Conservation (phyloP, 345 rosid genomes). For the Rhodamnia argentea region DNA sequence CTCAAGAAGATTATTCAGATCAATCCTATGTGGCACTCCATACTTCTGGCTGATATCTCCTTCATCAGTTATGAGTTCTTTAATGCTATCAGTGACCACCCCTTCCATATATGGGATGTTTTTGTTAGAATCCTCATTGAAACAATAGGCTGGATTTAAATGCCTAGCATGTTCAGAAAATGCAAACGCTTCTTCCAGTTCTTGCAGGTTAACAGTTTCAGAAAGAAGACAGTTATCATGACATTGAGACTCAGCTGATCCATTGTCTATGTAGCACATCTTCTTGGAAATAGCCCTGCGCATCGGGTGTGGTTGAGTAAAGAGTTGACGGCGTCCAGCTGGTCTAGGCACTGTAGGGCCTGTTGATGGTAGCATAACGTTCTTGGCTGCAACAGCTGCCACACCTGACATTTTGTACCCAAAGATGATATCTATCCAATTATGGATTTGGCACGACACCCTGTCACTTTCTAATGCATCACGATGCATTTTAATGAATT, state of each 20-base stretch:
- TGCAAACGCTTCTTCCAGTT: slow-evolving; percentile 61
- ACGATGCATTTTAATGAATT: slow-evolving; percentile 73
- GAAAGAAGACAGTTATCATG: slow-evolving; percentile 28
- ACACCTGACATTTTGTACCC: slow-evolving; percentile 91
- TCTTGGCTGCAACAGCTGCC: slow-evolving; percentile 86
- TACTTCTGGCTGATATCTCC: slow-evolving; percentile 16
- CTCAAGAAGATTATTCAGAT: slow-evolving; percentile 59
- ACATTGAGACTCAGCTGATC: slow-evolving; percentile 17
- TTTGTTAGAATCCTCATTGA: slow-evolving; percentile 7
- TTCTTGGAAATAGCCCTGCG: slow-evolving; percentile 30
- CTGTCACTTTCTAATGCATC: slow-evolving; percentile 77
- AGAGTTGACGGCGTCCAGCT: slow-evolving; percentile 83
- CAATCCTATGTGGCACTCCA: slow-evolving; percentile 27
- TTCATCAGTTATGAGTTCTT: slow-evolving; percentile 15
- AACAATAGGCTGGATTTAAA: slow-evolving; percentile 52
- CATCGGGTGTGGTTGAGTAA: slow-evolving; percentile 62
- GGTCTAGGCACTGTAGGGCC: slow-evolving; percentile 59
- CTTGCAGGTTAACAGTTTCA: slow-evolving; percentile 45
- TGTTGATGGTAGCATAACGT: slow-evolving; percentile 85
- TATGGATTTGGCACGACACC: slow-evolving; percentile 67
- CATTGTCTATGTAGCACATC: slow-evolving; percentile 10
- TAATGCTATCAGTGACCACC: slow-evolving; percentile 13
- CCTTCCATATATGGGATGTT: slow-evolving; percentile 20
- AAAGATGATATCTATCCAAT: slow-evolving; percentile 86
- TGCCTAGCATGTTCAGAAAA: slow-evolving; percentile 64